Percentiles rank a stretch among this genome's conserved stretches.
phyloP scores from a whole-genome alignment of 257 asterid genomes.

The Gentiana macrophylla region DNA sequence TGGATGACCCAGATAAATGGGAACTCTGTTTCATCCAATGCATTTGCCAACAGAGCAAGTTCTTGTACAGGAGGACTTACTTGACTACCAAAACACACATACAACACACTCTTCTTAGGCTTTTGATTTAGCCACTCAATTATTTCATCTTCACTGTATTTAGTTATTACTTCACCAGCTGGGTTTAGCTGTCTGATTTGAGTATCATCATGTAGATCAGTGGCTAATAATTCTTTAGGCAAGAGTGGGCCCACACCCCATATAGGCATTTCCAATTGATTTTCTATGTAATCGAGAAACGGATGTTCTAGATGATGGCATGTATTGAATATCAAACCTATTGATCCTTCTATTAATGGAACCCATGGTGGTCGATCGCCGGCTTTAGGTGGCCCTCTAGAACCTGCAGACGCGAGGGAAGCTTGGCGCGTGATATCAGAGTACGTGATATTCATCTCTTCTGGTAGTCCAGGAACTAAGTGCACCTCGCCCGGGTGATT shows the following conservation, averaged over 20 bases:
- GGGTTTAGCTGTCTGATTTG: constrained; percentile 22
- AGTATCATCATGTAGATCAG: constrained; percentile 16
- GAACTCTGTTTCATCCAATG: neutral
- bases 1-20: constrained; percentile 8
- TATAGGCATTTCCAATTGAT: constrained; percentile 31
- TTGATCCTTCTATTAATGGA: constrained; percentile 28
- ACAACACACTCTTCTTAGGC: neutral
- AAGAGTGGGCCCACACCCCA: constrained; percentile 54
- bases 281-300: constrained; percentile 33
- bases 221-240: constrained; percentile 42
- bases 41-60: constrained; percentile 1
- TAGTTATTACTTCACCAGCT: constrained; percentile 9
- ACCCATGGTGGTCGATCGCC: constrained; percentile 45
- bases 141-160: constrained; percentile 40
- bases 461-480: constrained; percentile 35
- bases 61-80: neutral
- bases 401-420: neutral
- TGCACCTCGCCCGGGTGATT: constrained; percentile 33
- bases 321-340: constrained; percentile 44
- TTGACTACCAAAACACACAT: constrained; percentile 2
- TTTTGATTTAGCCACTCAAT: constrained; percentile 7
- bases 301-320: constrained; percentile 39
- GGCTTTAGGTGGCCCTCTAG: constrained; percentile 23
- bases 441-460: constrained; percentile 29
- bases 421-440: constrained; percentile 21